These are phyloP conservation scores for Cercophora samala DNA, from an alignment of 495 filamentous ascomycete genomes.

Conservation along the genomic window DNA sequence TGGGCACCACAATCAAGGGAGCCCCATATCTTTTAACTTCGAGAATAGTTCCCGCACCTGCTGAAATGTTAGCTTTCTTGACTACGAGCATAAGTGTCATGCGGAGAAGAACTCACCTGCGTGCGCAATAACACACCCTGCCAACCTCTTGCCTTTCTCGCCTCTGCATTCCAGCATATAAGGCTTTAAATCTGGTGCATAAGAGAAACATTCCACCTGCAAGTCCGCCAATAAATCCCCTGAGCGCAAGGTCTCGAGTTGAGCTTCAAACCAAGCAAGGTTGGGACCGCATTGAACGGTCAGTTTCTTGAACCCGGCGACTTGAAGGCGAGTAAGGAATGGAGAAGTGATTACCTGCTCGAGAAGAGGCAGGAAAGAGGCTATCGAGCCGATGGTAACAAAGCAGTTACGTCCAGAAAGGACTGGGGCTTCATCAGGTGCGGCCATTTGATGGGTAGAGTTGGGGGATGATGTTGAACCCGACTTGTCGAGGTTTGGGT, in stretches of 20 bases:
- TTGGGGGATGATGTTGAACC: not conserved
- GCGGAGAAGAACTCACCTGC: conserved; percentile 60
- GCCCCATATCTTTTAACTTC: conserved; percentile 66
- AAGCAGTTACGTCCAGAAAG: conserved; percentile 43
- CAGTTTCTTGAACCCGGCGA: conserved; percentile 60
- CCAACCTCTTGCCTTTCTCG: conserved; percentile 24
- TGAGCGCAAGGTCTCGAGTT: conserved; percentile 16
- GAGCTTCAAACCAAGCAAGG: conserved; percentile 28
- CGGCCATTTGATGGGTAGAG: not conserved
- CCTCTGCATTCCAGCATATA: conserved; percentile 51
- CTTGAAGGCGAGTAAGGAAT: conserved; percentile 58
- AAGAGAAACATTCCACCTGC: conserved; percentile 60
- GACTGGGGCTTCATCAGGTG: not conserved
- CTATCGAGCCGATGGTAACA: conserved; percentile 89
- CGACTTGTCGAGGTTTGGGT: not conserved
- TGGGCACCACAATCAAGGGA: conserved; percentile 81
- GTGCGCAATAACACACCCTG: conserved; percentile 80
- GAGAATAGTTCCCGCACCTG: conserved; percentile 87
- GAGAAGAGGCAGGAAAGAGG: conserved; percentile 70
- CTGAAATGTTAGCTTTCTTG: not conserved
- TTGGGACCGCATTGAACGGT: conserved; percentile 73
- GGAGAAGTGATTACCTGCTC: conserved; percentile 56
- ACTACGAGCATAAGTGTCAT: not conserved
- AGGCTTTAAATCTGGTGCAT: conserved; percentile 52
- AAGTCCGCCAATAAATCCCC: conserved; percentile 32